Conservation (phyloP, 2,329 filamentous ascomycete species). For the Neodidymelliopsis sp. region DNA sequence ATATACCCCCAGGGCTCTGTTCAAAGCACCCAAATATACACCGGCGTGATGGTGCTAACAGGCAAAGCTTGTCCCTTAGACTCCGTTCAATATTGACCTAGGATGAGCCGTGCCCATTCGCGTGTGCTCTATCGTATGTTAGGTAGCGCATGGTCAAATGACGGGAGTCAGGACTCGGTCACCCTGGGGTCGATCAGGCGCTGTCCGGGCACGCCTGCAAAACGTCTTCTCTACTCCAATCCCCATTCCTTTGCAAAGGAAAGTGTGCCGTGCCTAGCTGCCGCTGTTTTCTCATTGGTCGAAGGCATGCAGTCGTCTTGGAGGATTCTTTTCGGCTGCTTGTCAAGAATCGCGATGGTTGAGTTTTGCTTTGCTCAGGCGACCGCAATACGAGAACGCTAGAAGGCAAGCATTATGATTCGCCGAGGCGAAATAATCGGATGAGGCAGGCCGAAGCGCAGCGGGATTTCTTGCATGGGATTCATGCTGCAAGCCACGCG, state of each 20-base stretch:
- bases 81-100: slow-evolving; percentile 17
- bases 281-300: neutral
- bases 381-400: slow-evolving; percentile 19
- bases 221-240: slow-evolving; percentile 2
- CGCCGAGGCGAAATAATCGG: slow-evolving; percentile 8
- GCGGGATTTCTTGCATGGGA: slow-evolving; percentile 5
- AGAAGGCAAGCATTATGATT: slow-evolving; percentile 15
- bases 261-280: slow-evolving; percentile 10
- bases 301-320: slow-evolving; percentile 8
- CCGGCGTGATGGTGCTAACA: slow-evolving; percentile 12
- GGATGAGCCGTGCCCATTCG: slow-evolving; percentile 16
- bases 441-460: slow-evolving; percentile 7
- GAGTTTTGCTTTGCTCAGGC: slow-evolving; percentile 15
- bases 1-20: slow-evolving; percentile 13
- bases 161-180: slow-evolving; percentile 11
- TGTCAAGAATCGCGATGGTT: slow-evolving; percentile 15
- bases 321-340: slow-evolving; percentile 15
- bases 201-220: slow-evolving; percentile 12
- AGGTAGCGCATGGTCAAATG: slow-evolving; percentile 16
- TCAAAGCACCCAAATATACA: slow-evolving; percentile 10
- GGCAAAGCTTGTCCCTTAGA: slow-evolving; percentile 19
- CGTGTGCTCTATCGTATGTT: slow-evolving; percentile 17
- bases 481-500: slow-evolving; percentile 3
- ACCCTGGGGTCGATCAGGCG: slow-evolving; percentile 19
- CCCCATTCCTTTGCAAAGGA: neutral